Base-by-base conservation (phyloP, 352 stramenopile genomes). In the Pythium pyrilobum region DNA sequence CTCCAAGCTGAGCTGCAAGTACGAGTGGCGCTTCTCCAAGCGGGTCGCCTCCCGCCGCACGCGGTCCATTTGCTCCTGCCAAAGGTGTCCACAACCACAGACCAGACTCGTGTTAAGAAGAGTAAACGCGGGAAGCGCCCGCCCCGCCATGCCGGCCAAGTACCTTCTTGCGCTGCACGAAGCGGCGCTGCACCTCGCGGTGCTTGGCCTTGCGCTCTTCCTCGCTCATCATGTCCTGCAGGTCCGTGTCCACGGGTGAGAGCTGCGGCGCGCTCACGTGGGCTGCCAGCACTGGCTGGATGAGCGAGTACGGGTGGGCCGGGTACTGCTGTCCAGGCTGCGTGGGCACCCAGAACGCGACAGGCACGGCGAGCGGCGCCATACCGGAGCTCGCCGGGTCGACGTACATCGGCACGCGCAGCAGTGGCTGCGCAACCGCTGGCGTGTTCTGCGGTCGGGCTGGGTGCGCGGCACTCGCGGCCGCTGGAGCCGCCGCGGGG, bases 101-200 rank as follows among this genome's bases (percentile, higher is more conserved):
- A 8, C 36, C 7, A 41, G 16, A 5, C 8, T 41, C 36, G 36
- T 21, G 12, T 41, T 20, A 23, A 23, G 3, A 39, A n/a, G 12
- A 39, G 12, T 13, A 36, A 36, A 36, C 31, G 13, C 8, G 13
- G 13, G 13, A 36, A 36, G 31, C 31, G 31, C 13, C 13, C 8
- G 34, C 34, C 13, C 5, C 34, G 34, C 20, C 34, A 39, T 15
- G 34, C 20, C 34, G 34, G 16, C 34, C 16, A n/a, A 39, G 3
- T 12, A 65, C 63, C 59, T 76, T 77, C 21, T 77, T 81, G 15
- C 68, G 47, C 57, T 75, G 45, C 25, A 76, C 69, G 37, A 81
- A 77, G 38, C 68, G 68, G 6, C 68, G 62, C 47, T 81, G 71
- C 24, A 77, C 68, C 15, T 65, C 68, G 38, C 68, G 59, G 39